Percentiles rank a stretch among this genome's conserved stretches.
Evolutionary conservation across 169 alveolate genomes (phyloP).

Genomic region (Eimeria brunetti): DNA sequence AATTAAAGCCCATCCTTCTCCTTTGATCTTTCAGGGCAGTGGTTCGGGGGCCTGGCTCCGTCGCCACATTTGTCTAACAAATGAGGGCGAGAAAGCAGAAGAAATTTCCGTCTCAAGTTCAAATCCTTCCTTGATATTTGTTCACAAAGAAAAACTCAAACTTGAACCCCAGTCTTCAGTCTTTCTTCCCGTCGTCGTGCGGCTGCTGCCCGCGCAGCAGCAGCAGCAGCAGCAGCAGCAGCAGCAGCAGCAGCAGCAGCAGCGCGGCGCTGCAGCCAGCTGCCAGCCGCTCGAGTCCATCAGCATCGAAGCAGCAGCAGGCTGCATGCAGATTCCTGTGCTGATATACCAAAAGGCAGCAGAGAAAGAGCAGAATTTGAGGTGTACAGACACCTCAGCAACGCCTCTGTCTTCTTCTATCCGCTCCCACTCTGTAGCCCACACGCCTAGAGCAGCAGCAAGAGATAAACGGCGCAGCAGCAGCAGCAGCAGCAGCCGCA

Average conservation of each 20-base stretch:
- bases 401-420: neutral
- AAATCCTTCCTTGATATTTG: constrained; percentile 12
- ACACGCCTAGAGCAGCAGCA: neutral
- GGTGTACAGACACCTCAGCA: constrained; percentile 4
- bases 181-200: constrained; percentile 23
- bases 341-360: neutral
- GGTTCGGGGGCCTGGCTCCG: constrained; percentile 7
- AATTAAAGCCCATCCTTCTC: neutral
- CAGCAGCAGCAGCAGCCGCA: constrained; percentile 23
- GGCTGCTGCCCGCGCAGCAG: neutral
- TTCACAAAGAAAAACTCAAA: neutral
- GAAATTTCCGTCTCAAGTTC: neutral
- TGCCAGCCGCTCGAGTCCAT: neutral
- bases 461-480: neutral
- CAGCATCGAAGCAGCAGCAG: neutral
- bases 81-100: neutral
- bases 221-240: neutral
- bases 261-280: neutral
- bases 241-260: no score
- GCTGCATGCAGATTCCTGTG: constrained; percentile 1
- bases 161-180: neutral
- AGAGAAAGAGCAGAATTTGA: neutral
- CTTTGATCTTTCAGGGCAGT: constrained; percentile 9
- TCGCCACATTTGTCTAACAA: constrained; percentile 4
- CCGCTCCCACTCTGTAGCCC: neutral